These are phyloP conservation scores for Citrus mangshanensis DNA, from an alignment of 345 rosid species.

Conservation along the genomic window DNA sequence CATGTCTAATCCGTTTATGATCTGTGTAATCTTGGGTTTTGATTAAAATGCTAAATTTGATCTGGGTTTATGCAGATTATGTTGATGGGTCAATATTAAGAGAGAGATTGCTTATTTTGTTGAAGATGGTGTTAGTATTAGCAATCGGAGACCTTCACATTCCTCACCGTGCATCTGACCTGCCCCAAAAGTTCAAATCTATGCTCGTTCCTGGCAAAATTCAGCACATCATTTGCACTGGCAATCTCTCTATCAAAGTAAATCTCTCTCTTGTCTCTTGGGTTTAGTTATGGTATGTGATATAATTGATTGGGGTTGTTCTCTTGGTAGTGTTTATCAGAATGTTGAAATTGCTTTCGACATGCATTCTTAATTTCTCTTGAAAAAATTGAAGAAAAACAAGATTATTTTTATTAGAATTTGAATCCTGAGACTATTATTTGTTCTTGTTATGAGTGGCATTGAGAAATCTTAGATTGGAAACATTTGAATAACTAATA, in stretches of 20 bases:
- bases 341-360: not conserved
- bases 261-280: not conserved
- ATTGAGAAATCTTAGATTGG: not conserved
- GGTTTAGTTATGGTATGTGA: not conserved
- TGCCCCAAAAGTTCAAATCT: slow-evolving; percentile 41
- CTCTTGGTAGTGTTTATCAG: not conserved
- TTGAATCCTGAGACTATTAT: not conserved
- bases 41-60: not conserved
- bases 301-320: not conserved
- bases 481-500: not conserved
- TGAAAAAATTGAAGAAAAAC: not conserved
- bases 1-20: not conserved
- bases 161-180: slow-evolving; percentile 42
- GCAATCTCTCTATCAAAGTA: slow-evolving; percentile 42
- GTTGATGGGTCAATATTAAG: not conserved
- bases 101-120: not conserved
- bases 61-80: slow-evolving; percentile 14
- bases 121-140: slow-evolving; percentile 21
- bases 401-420: not conserved
- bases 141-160: slow-evolving; percentile 41
- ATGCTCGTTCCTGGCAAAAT: slow-evolving; percentile 48
- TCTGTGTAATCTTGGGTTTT: not conserved
- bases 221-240: slow-evolving; percentile 43
- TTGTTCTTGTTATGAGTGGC: not conserved
- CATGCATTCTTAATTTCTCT: not conserved